Conservation (phyloP, 768 basidiomycete species). For the Fomitopsis serialis region DNA sequence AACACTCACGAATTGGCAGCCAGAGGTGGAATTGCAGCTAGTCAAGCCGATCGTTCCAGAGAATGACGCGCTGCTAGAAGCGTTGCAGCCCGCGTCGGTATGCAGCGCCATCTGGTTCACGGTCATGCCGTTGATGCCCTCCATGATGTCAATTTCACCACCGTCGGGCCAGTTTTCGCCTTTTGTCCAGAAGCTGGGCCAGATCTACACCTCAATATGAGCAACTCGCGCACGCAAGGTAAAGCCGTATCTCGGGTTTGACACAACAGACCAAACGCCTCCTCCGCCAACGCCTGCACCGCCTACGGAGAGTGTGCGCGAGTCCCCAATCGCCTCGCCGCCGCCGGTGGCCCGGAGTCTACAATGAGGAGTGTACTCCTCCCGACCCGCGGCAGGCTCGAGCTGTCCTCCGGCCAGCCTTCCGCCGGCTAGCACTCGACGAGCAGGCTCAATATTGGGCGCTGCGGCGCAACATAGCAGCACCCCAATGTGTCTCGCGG, state of each 20-base stretch:
- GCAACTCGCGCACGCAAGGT: neutral
- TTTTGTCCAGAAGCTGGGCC: constrained; percentile 25
- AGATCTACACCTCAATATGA: constrained; percentile 10
- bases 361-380: no score
- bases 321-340: no score
- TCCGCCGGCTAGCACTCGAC: no score
- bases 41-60: constrained; percentile 24
- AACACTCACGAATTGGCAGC: constrained; percentile 9
- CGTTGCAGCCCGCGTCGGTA: constrained; percentile 32
- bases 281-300: no score
- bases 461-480: no score
- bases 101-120: constrained; percentile 57
- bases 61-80: constrained; percentile 24
- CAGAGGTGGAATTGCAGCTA: constrained; percentile 24
- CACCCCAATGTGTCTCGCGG: no score
- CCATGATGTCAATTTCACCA: constrained; percentile 37
- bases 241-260: no score
- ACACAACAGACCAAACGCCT: neutral
- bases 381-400: no score
- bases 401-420: no score
- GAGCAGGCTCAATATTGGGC: no score
- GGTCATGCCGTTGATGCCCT: constrained; percentile 49
- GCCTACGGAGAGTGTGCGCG: no score
- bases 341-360: no score
- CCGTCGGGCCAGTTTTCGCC: constrained; percentile 33